Evolutionary conservation across 257 asterid genomes (phyloP), one percentile per base, ranked within the genome.

Genomic region (Solanum sitiens): DNA sequence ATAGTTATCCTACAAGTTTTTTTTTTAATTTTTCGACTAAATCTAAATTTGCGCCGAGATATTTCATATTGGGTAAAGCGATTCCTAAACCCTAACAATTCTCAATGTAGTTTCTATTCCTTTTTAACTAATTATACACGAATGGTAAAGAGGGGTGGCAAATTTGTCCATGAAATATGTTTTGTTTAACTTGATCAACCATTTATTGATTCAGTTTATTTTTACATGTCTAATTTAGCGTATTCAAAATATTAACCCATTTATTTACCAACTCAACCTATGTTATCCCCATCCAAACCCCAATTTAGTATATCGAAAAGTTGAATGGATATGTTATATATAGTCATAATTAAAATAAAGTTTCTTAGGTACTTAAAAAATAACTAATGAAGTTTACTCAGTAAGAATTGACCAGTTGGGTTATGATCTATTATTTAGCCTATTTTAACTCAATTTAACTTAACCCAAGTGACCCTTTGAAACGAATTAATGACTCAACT

Each of bases 21-120:
- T 50, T 47, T 15, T 50, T 50, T 50, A 5, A 13, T 7, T 15
- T 50, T 50, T 1, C 21, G 23, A 53, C 4, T 53, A 53, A 2
- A 53, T 53, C 2, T 1, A 4, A 16, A 53, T 53, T 53, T 16
- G 23, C 3, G 0, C 1, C 3, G 23, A 53, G 23, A 53, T 16
- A 1, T 53, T 20, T 3, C 2, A 53, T 2, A 53, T 16, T 53
- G 23, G 63, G 63, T 53, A 53, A 53, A 53, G 10, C 10, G 23
- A 89, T 71, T 59, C 74, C 80, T 86, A 86, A 86, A 79, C 40
- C 72, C 37, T 32, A 83, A 83, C 35, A 70, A 77, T 53, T 75
- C 42, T 73, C 86, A 79, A 32, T 65, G 65, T 77, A 72, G 89
- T 85, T 89, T 72, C 89, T 86, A 70, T 23, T 70, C 73, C 87